phyloP scores from a whole-genome alignment of 345 rosid species.

The Erucastrum elatum region DNA sequence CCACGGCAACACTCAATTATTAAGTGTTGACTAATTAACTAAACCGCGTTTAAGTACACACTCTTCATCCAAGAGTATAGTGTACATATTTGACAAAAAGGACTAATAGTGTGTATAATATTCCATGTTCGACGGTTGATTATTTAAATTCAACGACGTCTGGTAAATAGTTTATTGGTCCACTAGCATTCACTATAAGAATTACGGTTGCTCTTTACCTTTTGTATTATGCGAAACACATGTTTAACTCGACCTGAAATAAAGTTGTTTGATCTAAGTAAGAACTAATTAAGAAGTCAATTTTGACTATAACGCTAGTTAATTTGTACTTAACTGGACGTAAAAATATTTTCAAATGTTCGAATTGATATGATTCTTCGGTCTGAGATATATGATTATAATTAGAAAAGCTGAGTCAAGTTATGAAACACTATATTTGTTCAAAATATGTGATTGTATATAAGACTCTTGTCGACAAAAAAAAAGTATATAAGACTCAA shows the following conservation, averaged over 20 bases:
- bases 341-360: too few species aligned
- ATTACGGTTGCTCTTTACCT: neutral
- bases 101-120: neutral
- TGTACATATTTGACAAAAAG: neutral
- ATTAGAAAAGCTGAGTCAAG: neutral
- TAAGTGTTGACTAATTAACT: slow-evolving; percentile 30
- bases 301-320: neutral
- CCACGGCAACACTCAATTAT: slow-evolving; percentile 22
- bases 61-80: neutral
- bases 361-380: neutral
- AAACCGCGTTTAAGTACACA: slow-evolving; percentile 18
- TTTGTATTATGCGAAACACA: neutral
- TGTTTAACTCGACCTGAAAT: neutral
- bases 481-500: too few species aligned
- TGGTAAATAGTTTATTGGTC: neutral
- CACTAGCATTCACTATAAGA: neutral
- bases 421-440: neutral
- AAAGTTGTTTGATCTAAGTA: neutral
- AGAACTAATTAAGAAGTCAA: neutral
- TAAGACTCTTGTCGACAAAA: too few species aligned
- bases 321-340: neutral
- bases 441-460: neutral
- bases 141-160: neutral
- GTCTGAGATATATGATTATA: neutral
- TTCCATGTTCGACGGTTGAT: neutral